Percentiles rank a stretch among this genome's conserved stretches.
These are phyloP conservation scores for Globomyces sp. DNA, from an alignment of 371 early-diverging fungal genomes.

Conservation along the genomic window DNA sequence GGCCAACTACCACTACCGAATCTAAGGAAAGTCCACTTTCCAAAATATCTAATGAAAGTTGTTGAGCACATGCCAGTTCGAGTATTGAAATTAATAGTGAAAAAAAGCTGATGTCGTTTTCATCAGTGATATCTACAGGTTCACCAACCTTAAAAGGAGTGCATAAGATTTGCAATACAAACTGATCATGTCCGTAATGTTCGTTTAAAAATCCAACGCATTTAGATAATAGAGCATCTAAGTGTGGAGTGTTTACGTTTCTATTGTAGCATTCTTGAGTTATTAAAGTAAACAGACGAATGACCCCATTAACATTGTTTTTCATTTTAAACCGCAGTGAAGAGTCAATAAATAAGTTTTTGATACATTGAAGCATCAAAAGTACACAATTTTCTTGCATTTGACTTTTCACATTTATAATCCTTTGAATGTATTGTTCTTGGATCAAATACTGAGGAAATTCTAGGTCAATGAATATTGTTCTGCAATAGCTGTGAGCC, in stretches of 20 bases:
- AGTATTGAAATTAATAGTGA: neutral
- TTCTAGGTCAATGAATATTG: neutral
- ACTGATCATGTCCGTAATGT: neutral
- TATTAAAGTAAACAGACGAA: neutral
- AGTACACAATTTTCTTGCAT: neutral
- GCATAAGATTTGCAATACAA: constrained; percentile 1
- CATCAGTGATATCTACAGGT: neutral
- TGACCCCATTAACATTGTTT: neutral
- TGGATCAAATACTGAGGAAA: neutral
- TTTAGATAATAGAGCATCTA: neutral
- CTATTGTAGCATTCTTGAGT: neutral
- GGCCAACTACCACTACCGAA: neutral
- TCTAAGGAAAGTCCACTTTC: no score
- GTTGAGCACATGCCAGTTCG: neutral
- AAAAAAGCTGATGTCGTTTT: neutral
- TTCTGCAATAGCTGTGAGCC: neutral
- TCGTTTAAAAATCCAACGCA: neutral
- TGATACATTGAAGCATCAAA: neutral
- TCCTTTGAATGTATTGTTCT: neutral
- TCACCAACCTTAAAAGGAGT: neutral
- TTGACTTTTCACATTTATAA: neutral
- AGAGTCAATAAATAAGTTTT: constrained; percentile 1
- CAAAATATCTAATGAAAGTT: no score
- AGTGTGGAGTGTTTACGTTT: neutral
- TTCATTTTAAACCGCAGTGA: neutral